Base-by-base conservation (phyloP, 2,329 filamentous ascomycete species). In the Colletotrichum somersetense region DNA sequence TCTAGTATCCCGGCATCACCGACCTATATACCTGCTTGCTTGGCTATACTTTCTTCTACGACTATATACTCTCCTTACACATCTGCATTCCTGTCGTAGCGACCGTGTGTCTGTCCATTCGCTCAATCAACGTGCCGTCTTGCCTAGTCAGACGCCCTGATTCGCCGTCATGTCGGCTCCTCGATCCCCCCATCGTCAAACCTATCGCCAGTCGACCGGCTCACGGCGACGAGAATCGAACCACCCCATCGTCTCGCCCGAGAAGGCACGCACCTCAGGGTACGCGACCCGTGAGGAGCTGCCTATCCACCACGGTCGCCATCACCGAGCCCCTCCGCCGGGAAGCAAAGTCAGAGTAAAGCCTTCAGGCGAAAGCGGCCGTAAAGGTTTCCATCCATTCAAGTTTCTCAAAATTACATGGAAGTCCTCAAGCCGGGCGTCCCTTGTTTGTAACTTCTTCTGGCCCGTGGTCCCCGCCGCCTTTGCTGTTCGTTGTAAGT, bases 381-480 rank as follows among this genome's bases (percentile, higher is more conserved):
- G 92, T 48, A 82, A 79, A 6, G 92, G 92, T 57, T 79, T 95
- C 73, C 86, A 94, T 75, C 91, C 91, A 0, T 65, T 87, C 55
- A 85, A 89, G 66, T 93, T 94, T 78, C 75, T 93, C 42, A 84
- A 81, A 74, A 91, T 94, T 66, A 87, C 87, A 78, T 91, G 89
- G 81, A 84, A 81, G 62, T 93, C 91, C 56, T 89, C 89, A 40
- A 91, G 89, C 77, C 86, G 83, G 40, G 83, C 89, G 16, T 93
- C 92, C 11, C 87, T 87, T 78, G 78, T 86, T 62, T 91, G 92
- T 77, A 94, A 94, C 78, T 76, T 93, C 35, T 86, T 95, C 46
- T 95, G 92, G 92, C 92, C 92, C 6, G 85, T 93, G 72, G 92
- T 94, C 2, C 92, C 92, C 8, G 89, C 89, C 40, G 92, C 92